Conservation (phyloP, 129 eudicot genomes). For the Flaveria brownii region DNA sequence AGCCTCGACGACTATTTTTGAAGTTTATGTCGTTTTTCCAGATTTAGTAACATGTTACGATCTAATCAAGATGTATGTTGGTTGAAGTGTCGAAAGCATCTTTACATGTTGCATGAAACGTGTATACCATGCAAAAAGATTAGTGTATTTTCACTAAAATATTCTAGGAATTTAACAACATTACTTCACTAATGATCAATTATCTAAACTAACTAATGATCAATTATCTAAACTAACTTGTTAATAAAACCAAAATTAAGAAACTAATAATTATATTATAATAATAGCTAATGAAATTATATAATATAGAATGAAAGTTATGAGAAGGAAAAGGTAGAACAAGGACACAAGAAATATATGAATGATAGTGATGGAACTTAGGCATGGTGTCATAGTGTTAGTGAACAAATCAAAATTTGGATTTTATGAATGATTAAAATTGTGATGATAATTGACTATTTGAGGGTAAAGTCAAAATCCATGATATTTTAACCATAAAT, state of each 20-base stretch:
- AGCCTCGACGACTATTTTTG: constrained; percentile 6
- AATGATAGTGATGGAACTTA: constrained; percentile 31
- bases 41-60: constrained; percentile 2
- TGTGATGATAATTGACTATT: constrained; percentile 20
- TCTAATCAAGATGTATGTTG: constrained; percentile 9
- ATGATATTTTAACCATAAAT: constrained; percentile 21
- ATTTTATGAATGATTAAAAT: constrained; percentile 19
- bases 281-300: background rate
- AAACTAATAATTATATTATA: background rate
- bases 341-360: constrained; percentile 12
- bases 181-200: background rate
- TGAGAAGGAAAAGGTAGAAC: constrained; percentile 14
- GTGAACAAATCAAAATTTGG: constrained; percentile 29
- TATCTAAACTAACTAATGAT: background rate
- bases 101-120: background rate
- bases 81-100: background rate
- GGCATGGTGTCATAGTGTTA: constrained; percentile 23
- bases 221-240: background rate
- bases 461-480: constrained; percentile 27
- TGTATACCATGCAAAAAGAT: background rate
- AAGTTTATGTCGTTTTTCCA: constrained; percentile 6
- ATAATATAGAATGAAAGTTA: background rate
- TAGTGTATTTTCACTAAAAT: background rate
- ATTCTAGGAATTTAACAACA: background rate
- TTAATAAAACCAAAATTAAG: background rate